Percentiles rank a stretch among this genome's conserved stretches.
phyloP scores from a whole-genome alignment of 495 filamentous ascomycete species.

The Lasiosphaeriaceae sp. region DNA sequence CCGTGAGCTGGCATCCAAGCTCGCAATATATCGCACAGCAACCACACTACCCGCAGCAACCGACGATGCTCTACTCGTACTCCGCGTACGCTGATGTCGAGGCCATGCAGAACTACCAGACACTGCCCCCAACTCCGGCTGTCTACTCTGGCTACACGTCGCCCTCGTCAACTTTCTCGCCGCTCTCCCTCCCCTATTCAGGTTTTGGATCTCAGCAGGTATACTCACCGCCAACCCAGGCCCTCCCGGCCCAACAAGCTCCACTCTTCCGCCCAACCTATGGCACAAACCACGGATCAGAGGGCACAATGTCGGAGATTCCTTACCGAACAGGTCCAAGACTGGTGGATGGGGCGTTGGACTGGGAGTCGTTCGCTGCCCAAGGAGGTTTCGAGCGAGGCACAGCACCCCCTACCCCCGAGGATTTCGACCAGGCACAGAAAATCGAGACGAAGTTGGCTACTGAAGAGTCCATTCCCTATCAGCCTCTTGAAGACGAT shows the following conservation, averaged over 20 bases:
- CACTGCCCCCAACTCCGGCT: conserved; percentile 39
- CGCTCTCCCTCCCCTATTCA: conserved; percentile 35
- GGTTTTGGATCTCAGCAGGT: conserved; percentile 17
- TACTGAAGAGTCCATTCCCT: conserved; percentile 43
- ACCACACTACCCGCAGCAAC: conserved; percentile 23
- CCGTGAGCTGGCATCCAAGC: conserved; percentile 69
- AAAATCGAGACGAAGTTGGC: conserved; percentile 23
- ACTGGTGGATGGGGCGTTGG: conserved; percentile 16
- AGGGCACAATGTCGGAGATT: conserved; percentile 7
- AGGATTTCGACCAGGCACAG: conserved; percentile 38
- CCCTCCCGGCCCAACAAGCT: neutral
- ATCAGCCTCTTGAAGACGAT: conserved; percentile 40
- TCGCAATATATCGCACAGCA: conserved; percentile 34
- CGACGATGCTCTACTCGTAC: conserved; percentile 26
- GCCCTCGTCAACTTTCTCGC: conserved; percentile 38
- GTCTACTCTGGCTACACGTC: conserved; percentile 46
- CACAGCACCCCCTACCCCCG: conserved; percentile 58
- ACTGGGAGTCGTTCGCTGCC: conserved; percentile 38
- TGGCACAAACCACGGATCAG: neutral
- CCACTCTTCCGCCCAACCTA: conserved; percentile 3
- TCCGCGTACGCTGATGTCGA: conserved; percentile 33
- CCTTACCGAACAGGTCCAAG: conserved; percentile 17
- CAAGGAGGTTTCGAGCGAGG: conserved; percentile 31
- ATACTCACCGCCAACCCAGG: conserved; percentile 15
- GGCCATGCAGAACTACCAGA: conserved; percentile 32